Conservation (phyloP, 176 grass and related monocot species). For the Triticum urartu region DNA sequence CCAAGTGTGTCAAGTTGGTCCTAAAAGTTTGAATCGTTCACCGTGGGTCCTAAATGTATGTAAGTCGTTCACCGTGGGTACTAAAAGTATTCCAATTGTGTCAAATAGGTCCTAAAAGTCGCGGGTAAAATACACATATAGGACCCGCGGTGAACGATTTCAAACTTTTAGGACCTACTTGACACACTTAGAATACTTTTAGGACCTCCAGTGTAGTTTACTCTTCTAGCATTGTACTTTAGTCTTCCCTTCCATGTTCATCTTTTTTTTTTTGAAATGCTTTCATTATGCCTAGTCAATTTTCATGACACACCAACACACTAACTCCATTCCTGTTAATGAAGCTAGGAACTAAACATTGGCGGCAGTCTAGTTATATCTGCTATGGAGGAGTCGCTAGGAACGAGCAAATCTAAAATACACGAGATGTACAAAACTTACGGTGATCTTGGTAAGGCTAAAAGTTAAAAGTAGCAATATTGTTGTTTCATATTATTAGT, state of each 20-base stretch:
- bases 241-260: background rate
- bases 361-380: slow-evolving; percentile 76
- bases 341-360: slow-evolving; percentile 97
- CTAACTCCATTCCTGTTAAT: slow-evolving; percentile 47
- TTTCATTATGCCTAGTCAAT: slow-evolving; percentile 24
- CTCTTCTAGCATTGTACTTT: background rate
- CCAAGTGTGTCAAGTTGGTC: too few relatives aligned
- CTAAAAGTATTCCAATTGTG: too few relatives aligned
- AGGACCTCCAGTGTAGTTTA: too few relatives aligned
- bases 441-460: slow-evolving; percentile 80
- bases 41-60: too few relatives aligned
- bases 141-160: too few relatives aligned
- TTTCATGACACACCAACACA: background rate
- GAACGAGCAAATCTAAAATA: slow-evolving; percentile 82
- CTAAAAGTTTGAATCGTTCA: too few relatives aligned
- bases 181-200: too few relatives aligned
- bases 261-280: slow-evolving; percentile 28
- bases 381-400: slow-evolving; percentile 77
- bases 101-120: too few relatives aligned
- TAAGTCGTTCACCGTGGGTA: too few relatives aligned
- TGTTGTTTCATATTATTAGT: slow-evolving; percentile 33
- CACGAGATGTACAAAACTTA: slow-evolving; percentile 89
- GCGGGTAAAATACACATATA: too few relatives aligned
- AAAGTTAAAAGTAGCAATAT: slow-evolving; percentile 15
- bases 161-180: too few relatives aligned